A percentile compares a stretch with the other conserved stretches of the same genome.
phyloP scores from a whole-genome alignment of 257 asterid species.

The Solanum dulcamara region DNA sequence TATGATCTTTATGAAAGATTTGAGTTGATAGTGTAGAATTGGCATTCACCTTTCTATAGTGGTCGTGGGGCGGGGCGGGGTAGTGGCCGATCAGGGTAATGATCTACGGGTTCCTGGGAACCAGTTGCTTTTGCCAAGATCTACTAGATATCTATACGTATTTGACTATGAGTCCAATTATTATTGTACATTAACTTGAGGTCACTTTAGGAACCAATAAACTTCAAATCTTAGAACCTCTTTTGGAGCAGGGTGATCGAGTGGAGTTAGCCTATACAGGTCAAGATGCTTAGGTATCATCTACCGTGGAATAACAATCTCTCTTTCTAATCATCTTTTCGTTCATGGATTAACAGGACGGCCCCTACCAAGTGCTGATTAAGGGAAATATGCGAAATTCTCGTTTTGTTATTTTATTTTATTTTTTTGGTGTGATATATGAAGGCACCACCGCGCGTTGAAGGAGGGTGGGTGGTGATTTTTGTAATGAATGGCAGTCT shows the following conservation, averaged over 20 bases:
- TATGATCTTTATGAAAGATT: not conserved
- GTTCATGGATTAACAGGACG: conserved; percentile 17
- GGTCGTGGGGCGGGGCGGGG: not conserved
- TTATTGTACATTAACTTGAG: not conserved
- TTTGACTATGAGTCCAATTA: not conserved
- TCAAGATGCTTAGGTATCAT: not conserved
- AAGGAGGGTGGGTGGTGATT: not conserved
- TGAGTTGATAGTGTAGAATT: not conserved
- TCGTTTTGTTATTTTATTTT: not conserved
- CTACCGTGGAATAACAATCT: not conserved
- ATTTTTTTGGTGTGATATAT: not conserved
- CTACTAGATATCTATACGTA: not conserved
- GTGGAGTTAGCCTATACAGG: not conserved
- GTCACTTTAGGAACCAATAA: not conserved
- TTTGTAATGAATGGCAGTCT: not conserved
- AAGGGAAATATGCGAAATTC: not conserved
- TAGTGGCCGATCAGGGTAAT: not conserved
- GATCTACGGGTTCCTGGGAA: not conserved
- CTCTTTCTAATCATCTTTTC: not conserved
- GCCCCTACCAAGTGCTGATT: conserved; percentile 29
- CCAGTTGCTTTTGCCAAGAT: not conserved
- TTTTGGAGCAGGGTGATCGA: not conserved
- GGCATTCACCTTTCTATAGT: not conserved
- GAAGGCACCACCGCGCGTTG: not conserved
- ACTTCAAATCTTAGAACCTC: not conserved